Percentiles rank a stretch among this genome's conserved stretches.
phyloP scores from a whole-genome alignment of 495 filamentous ascomycete species.

The Penicillium chermesinum region DNA sequence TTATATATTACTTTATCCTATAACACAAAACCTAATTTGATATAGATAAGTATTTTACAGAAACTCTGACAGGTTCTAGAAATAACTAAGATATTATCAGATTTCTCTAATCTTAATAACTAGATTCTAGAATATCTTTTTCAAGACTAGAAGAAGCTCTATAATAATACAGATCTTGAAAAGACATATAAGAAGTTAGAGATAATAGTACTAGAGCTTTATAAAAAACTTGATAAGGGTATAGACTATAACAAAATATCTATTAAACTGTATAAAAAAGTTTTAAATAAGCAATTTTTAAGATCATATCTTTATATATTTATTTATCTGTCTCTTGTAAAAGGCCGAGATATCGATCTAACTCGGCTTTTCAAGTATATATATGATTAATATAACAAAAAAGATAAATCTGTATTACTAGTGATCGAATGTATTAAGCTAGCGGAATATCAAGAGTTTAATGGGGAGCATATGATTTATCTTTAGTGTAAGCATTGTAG shows the following conservation, averaged over 20 bases:
- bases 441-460: background rate
- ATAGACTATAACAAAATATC: background rate
- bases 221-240: background rate
- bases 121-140: background rate
- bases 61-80: background rate
- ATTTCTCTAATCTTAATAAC: too few relatives aligned
- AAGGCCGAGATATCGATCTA: background rate
- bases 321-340: background rate
- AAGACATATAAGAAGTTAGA: background rate
- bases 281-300: background rate
- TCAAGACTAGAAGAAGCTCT: background rate
- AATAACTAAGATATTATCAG: background rate
- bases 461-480: background rate
- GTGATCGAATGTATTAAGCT: background rate
- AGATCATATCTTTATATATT: background rate
- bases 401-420: background rate
- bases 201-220: background rate
- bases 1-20: too few relatives aligned
- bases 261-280: background rate
- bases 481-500: background rate
- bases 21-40: background rate
- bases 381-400: background rate
- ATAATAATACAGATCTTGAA: background rate
- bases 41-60: background rate
- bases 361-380: background rate